Base-by-base conservation (phyloP, 129 eudicot genomes). In the Arctium minus region DNA sequence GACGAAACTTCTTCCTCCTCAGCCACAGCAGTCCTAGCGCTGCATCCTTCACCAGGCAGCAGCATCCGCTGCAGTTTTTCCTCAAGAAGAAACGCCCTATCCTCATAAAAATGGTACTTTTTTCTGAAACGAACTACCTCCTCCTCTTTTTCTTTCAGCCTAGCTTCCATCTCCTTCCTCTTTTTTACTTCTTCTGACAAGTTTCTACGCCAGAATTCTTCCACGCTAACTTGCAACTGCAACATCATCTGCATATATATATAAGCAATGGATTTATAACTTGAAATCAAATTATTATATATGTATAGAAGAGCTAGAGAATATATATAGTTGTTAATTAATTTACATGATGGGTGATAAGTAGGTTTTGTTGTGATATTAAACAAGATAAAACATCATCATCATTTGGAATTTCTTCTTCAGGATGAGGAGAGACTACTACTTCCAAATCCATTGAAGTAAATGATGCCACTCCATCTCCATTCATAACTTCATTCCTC, bases 201-300 rank as follows among this genome's bases (percentile, higher is more conserved):
- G 80, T 79, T 62, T 42, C 60, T 64, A 42, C 80, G 30, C 83
- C 83, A 84, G 72, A 72, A 73, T 11, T 84, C 87, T 70, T 62
- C 80, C 9, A 79, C 31, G 22, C 33, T 72, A 11, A 30, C 39
- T 15, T 9, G 38, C 83, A 73, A 72, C 31, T 38, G 75, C 22
- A n/a, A n/a, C n/a, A 42, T 72, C 8, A 22, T 64, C 87, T 84
- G 70, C 36, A 37, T 8, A 76, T 1, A 75, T 48, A 48, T 2
- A 48, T 48, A 11, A 10, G 3, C 13, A 11, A 48, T 37, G 40
- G 40, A 37, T 37, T 37, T 37, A 46, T 46, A 10, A 8, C 13
- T 46, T 46, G 56, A 46, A 9, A 8, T 46, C 12, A 46, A 46
- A 48, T 11, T 6, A 48, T 48, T 42, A 6, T 7, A 6, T 7